phyloP scores from a whole-genome alignment of 805 yeast species.

The Nakazawaea sp. region DNA sequence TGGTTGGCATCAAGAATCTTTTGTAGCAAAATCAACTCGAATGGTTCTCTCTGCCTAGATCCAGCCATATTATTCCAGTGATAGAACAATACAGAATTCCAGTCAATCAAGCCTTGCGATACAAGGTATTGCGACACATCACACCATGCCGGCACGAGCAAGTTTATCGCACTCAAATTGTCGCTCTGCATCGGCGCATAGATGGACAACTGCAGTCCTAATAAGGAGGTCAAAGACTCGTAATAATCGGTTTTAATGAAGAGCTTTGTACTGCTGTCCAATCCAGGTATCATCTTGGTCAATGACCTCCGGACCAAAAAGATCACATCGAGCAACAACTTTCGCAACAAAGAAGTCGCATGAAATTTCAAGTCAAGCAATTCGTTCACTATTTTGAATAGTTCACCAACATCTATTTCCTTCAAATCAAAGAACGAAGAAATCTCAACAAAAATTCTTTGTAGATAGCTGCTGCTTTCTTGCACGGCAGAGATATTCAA shows the following conservation, averaged over 20 bases:
- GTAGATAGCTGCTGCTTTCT: background rate
- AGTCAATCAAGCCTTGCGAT: background rate
- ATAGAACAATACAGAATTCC: conserved; percentile 5
- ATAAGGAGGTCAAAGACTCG: background rate
- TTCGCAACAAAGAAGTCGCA: conserved; percentile 1
- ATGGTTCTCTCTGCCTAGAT: conserved; percentile 7
- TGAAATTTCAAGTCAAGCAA: conserved; percentile 5
- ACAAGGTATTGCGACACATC: conserved; percentile 3
- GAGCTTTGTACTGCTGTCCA: background rate
- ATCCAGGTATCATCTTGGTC: background rate
- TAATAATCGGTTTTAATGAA: background rate
- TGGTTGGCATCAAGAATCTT: background rate
- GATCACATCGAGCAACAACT: background rate
- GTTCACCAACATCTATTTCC: background rate
- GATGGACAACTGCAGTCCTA: conserved; percentile 8
- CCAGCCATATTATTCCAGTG: conserved; percentile 8
- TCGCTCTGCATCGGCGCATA: background rate
- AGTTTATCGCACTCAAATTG: background rate
- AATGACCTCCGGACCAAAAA: background rate
- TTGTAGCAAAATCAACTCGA: conserved; percentile 6
- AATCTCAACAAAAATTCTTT: background rate
- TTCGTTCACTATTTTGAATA: background rate
- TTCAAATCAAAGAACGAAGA: background rate
- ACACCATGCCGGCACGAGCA: conserved; percentile 3
- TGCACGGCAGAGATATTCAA: background rate